Evolutionary conservation across 1,284 basidiomycete genomes (phyloP), one percentile per base, ranked within the genome.

Genomic region (Anthracocystis walkeri): DNA sequence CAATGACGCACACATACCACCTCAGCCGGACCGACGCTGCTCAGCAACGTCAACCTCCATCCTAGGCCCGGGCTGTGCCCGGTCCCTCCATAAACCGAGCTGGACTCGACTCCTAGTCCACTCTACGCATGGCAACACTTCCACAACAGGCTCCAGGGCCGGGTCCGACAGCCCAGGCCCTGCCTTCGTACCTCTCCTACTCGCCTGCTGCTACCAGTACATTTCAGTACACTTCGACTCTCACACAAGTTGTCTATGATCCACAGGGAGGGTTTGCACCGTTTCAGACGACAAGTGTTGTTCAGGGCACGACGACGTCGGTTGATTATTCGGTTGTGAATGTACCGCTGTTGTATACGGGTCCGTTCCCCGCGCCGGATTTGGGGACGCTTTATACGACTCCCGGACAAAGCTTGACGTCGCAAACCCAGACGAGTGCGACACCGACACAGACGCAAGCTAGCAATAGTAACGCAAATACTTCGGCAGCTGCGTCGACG

Each of bases 101-200:
- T 60, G 61, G 67, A 25, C 62, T 65, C 63, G 50, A 57, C 53
- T 31, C 50, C 2, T 35, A 11, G 10, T 4, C 16, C 18, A 35
- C 18, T n/a, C 16, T 23, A 21, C 59, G 57, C 42, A 75, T 75
- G 72, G 72, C 72, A 18, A 75, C 72, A 2, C 51, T 79, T 0
- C 78, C 78, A 7, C 64, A 65, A 48, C 78, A 80, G 61, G 67
- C 58, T 54, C 72, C 78, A 54, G 78, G 79, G 54, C 80, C 80
- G 31, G 71, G 72, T 20, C 71, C 78, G 20, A 82, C 80, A 11
- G 80, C 61, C 60, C 78, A 80, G 60, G 64, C 65, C 38, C 68
- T 82, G 44, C 78, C 80, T 44, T 69, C 71, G 12, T 82, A 74
- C 41, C 73, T 80, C 29, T 79, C 80, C n/a, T 82, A 82, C 65